Evolutionary conservation across 148 eudicot species (phyloP).

Genomic region (Linanthus parryae): DNA sequence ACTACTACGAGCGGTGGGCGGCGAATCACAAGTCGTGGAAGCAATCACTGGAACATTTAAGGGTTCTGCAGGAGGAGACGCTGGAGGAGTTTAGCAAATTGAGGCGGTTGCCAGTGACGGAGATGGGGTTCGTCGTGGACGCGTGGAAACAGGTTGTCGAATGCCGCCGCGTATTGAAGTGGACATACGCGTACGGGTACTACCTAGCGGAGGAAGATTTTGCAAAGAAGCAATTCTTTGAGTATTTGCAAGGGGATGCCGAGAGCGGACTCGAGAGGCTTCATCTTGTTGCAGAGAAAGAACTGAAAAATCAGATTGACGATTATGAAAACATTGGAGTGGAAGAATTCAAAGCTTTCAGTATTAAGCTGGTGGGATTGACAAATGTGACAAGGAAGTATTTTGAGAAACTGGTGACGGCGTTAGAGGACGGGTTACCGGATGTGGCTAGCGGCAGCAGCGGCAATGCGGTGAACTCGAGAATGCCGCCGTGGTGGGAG

Average conservation of each 20-base stretch:
- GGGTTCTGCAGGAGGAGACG: not conserved
- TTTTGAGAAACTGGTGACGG: conserved; percentile 68
- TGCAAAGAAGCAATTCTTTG: conserved; percentile 51
- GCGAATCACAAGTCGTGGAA: conserved; percentile 41
- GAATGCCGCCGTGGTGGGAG: too few relatives aligned
- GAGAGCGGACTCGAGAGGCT: conserved; percentile 73
- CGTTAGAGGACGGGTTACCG: conserved; percentile 54
- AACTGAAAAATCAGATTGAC: conserved; percentile 31
- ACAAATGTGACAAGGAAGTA: conserved; percentile 57
- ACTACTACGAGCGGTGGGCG: conserved; percentile 47
- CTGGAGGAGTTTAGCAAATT: conserved; percentile 50
- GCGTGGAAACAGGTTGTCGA: conserved; percentile 84
- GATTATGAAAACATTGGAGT: conserved; percentile 16
- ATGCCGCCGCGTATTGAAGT: conserved; percentile 68
- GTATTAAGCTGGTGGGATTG: conserved; percentile 42
- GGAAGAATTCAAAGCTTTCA: conserved; percentile 29
- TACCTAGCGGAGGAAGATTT: conserved; percentile 50
- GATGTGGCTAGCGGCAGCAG: too few relatives aligned
- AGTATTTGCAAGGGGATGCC: conserved; percentile 68
- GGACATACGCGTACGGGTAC: conserved; percentile 77
- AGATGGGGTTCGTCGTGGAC: conserved; percentile 58
- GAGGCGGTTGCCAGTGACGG: conserved; percentile 47
- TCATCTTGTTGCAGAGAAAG: conserved; percentile 72
- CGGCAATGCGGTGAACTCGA: too few relatives aligned
- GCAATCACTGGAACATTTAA: conserved; percentile 25